Evolutionary conservation across 805 yeast species (phyloP).

Genomic region (Wickerhamiella nectarea): DNA sequence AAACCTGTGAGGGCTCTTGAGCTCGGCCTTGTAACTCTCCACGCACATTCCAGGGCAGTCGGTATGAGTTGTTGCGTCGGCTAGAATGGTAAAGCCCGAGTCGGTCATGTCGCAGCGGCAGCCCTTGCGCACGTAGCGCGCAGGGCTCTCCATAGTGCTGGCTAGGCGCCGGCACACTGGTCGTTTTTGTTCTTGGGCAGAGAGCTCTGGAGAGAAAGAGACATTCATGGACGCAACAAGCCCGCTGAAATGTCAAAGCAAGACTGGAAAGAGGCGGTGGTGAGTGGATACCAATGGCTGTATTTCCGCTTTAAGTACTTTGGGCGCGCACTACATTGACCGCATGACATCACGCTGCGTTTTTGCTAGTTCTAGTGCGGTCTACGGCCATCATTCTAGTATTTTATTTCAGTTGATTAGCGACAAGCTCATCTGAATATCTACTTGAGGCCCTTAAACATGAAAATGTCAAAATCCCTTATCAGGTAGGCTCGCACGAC

Average conservation of each 20-base stretch:
- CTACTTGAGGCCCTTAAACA: too few species aligned
- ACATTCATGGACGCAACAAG: too few species aligned
- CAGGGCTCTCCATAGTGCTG: constrained; percentile 3
- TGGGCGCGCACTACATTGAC: not conserved
- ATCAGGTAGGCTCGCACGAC: too few species aligned
- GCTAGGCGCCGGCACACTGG: constrained; percentile 1
- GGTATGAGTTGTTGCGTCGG: constrained; percentile 5
- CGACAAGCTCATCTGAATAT: too few species aligned
- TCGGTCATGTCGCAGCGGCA: constrained; percentile 6
- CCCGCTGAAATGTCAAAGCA: too few species aligned
- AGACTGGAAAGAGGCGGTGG: too few species aligned
- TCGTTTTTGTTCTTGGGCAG: not conserved
- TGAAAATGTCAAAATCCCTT: too few species aligned
- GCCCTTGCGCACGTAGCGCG: constrained; percentile 1
- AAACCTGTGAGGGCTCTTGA: constrained; percentile 12
- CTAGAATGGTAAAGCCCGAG: not conserved
- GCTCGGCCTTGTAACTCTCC: not conserved
- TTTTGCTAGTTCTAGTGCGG: not conserved
- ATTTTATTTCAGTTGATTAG: too few species aligned
- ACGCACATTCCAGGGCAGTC: constrained; percentile 1
- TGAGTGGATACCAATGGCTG: too few species aligned
- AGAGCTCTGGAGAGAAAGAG: not conserved
- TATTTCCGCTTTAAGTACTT: too few species aligned
- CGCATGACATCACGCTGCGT: not conserved
- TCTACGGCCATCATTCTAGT: not conserved